These are phyloP conservation scores for Chlamydomonas applanata DNA, from an alignment of 139 green algal species.

Conservation along the genomic window DNA sequence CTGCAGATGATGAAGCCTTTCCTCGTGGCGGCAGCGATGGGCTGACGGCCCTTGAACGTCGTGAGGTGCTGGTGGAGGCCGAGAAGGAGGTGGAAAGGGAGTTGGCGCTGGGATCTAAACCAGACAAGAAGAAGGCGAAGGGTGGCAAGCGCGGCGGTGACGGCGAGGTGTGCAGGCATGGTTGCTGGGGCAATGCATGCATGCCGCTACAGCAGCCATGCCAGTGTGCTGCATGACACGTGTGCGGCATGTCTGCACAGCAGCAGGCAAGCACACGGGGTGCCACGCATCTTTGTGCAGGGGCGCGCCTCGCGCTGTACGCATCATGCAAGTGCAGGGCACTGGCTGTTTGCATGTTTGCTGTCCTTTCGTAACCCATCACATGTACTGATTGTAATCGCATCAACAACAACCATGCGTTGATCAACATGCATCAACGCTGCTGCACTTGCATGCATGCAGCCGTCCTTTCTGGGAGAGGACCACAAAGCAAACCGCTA, in stretches of 20 bases:
- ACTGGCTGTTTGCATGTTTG: too few relatives aligned
- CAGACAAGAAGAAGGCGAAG: too few relatives aligned
- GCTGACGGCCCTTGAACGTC: slow-evolving; percentile 60
- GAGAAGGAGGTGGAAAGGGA: slow-evolving; percentile 61
- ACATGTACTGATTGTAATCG: too few relatives aligned
- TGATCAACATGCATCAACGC: too few relatives aligned
- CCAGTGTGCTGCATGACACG: neutral
- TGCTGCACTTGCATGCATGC: neutral
- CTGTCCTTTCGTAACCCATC: too few relatives aligned
- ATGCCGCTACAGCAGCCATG: neutral
- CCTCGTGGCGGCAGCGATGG: slow-evolving; percentile 61
- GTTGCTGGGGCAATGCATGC: neutral
- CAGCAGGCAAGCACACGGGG: too few relatives aligned
- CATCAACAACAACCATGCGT: too few relatives aligned
- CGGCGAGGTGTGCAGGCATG: neutral
- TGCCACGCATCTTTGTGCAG: too few relatives aligned
- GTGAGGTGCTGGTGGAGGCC: slow-evolving; percentile 54
- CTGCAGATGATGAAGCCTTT: slow-evolving; percentile 65
- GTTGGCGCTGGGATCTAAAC: slow-evolving; percentile 10
- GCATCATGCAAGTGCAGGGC: too few relatives aligned
- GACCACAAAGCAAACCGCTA: slow-evolving; percentile 49
- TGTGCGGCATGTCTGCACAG: neutral
- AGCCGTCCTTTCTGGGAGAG: neutral
- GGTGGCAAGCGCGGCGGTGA: slow-evolving; percentile 1
- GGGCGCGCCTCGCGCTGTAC: too few relatives aligned